Base-by-base conservation (phyloP, 2,329 filamentous ascomycete species). In the Colletotrichum australisinense region DNA sequence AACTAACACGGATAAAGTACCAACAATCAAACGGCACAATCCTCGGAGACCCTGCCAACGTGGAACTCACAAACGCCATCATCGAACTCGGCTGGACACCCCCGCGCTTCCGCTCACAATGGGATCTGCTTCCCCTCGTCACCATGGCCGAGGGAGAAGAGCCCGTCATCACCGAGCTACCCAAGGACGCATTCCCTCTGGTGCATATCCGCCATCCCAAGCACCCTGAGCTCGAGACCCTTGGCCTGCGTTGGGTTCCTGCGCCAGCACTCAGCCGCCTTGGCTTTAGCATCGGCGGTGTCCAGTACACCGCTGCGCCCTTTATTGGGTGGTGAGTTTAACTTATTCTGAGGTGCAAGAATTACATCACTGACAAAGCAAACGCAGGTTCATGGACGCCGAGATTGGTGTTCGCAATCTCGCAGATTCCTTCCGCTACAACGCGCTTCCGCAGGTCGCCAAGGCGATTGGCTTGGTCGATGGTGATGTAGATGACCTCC, bases 241-340 rank as follows among this genome's bases (percentile, higher is more conserved):
- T 73, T 60, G 71, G 71, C 56, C 56, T 73, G 56, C 71, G 67
- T 52, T 73, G 71, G 71, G 71, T 73, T 62, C 71, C 71, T n/a
- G 71, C 71, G 11, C 71, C 71, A 22, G 71, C 71, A 38, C 49
- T 73, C 19, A 73, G 71, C 67, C 71, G 71, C 16, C 71, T 73
- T 63, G 71, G 71, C 62, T 73, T 73, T 56, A 73, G 67, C 38
- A 73, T 73, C 49, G 71, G 71, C 55, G 71, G 71, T 28, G 67
- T 73, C 19, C 71, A 73, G 52, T 73, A 73, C 38, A 73, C 71
- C 2, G 71, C 71, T 19, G 42, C 71, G 16, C 71, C 71, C 35
- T 73, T 73, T 35, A 42, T 73, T 35, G 71, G 71, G 52, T 73
- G 71, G 71, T 71, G 11, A 52, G 56, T 59, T 30, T 3, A 2